phyloP scores from a whole-genome alignment of 345 rosid genomes.

The Orychophragmus violaceus region DNA sequence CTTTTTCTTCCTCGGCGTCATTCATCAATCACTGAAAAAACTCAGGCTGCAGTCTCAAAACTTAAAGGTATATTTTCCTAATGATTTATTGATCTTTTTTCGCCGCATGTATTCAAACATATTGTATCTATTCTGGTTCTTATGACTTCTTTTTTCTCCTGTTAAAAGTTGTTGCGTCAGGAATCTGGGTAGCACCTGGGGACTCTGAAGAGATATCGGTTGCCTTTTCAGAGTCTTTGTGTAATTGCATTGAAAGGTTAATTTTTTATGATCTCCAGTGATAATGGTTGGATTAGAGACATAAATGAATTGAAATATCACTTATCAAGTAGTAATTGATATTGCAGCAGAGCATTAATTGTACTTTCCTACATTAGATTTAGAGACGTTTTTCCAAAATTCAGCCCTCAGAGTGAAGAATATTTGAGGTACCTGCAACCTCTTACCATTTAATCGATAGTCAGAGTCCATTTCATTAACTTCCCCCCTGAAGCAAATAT shows the following conservation, averaged over 20 bases:
- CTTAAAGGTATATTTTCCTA: too few species aligned
- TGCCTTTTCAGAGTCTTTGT: conserved; percentile 84
- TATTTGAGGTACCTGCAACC: conserved; percentile 49
- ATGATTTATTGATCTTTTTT: too few species aligned
- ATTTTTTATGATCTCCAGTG: conserved; percentile 17
- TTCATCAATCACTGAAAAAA: conserved; percentile 57
- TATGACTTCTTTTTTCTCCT: too few species aligned
- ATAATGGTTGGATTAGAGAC: too few species aligned
- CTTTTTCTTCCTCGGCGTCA: conserved; percentile 86
- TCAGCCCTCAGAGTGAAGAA: conserved; percentile 66
- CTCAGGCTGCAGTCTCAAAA: conserved; percentile 72
- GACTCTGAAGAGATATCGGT: conserved; percentile 92
- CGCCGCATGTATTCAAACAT: too few species aligned
- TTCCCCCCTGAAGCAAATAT: not conserved
- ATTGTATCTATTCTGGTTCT: too few species aligned
- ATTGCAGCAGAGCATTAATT: conserved; percentile 50
- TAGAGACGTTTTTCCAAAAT: conserved; percentile 90
- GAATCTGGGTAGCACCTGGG: too few species aligned
- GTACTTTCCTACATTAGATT: conserved; percentile 82
- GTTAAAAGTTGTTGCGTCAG: too few species aligned
- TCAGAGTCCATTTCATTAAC: not conserved
- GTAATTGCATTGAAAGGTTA: conserved; percentile 87
- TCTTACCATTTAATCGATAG: not conserved
- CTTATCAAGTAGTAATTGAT: too few species aligned
- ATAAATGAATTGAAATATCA: too few species aligned